Base-by-base conservation (phyloP, 192 early-diverging fungal species). In the Neocallimastix lanati region DNA sequence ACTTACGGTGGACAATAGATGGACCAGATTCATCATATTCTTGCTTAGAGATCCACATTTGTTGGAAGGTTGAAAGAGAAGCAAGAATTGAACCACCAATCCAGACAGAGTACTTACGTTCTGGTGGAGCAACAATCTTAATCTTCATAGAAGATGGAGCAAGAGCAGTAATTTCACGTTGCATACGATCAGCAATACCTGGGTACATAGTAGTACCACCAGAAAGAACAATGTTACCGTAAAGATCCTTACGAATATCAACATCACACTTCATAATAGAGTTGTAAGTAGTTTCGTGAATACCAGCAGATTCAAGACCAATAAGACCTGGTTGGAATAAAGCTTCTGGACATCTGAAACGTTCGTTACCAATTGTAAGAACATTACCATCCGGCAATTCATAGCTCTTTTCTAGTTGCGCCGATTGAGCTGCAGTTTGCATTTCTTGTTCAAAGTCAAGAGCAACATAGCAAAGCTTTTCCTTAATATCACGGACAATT, bases 51-150 rank as follows among this genome's bases (percentile, higher is more conserved):
- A 96, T 93, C 96, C 96, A 98, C 96, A 96, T 94, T 86, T 96
- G 93, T 87, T 97, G 96, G 95, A 98, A 98, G 84, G 96, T 96
- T 76, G 96, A 96, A 79, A 97, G 92, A 36, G 96, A 97, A 78
- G 96, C 95, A 38, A 98, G 88, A 80, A 98, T 97, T 80, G 96
- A 96, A 78, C 96, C 96, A 89, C 96, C 96, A 84, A 98, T 96
- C 96, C 96, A 98, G 88, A 94, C 97, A 80, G 97, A 97, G 93
- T 96, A 97, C 89, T 97, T 98, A 86, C 97, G 91, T 87, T 98
- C 97, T 77, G 97, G 96, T 40, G 97, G 97, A 82, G 96, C 96
- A 85, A 96, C 95, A 85, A 98, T 95, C 93, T 96, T 94, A 91
- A 97, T 92, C 91, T 94, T 95, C 95, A 94, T 96, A 81, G 92